phyloP scores from a whole-genome alignment of 1,139 yeast genomes.

The Saccharomyces hybrid region DNA sequence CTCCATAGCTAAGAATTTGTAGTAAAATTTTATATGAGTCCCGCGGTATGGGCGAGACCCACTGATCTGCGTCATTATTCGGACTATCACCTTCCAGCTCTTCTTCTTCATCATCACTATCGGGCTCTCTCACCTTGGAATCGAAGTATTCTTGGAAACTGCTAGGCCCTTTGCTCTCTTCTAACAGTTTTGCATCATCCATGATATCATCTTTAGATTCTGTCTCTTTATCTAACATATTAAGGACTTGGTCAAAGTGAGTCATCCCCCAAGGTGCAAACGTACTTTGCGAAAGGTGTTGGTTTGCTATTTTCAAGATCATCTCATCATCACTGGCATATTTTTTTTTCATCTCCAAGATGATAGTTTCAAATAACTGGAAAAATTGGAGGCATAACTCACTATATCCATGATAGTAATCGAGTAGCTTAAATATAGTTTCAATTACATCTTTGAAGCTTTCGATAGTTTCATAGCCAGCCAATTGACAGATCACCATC shows the following conservation, averaged over 20 bases:
- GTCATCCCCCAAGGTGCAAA: conserved; percentile 24
- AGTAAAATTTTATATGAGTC: conserved; percentile 50
- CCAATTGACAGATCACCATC: conserved; percentile 55
- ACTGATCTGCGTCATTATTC: conserved; percentile 24
- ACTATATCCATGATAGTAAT: conserved; percentile 76
- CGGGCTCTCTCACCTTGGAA: conserved; percentile 15
- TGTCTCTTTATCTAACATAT: conserved; percentile 14
- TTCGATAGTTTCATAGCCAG: conserved; percentile 59
- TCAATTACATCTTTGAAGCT: conserved; percentile 66
- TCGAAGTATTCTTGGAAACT: conserved; percentile 29
- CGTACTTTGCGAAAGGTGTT: conserved; percentile 8
- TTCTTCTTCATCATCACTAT: conserved; percentile 23
- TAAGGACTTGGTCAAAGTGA: conserved; percentile 16
- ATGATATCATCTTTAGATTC: conserved; percentile 5
- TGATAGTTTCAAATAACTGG: conserved; percentile 57
- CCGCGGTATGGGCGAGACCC: conserved; percentile 62
- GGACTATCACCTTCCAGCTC: conserved; percentile 1
- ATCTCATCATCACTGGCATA: conserved; percentile 32
- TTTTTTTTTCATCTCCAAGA: conserved; percentile 43
- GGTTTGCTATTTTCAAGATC: conserved; percentile 7
- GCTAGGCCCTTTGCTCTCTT: conserved; percentile 16
- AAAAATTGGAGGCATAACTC: conserved; percentile 68
- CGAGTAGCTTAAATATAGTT: conserved; percentile 68
- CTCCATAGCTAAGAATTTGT: conserved; percentile 61
- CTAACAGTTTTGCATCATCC: neutral